These are phyloP conservation scores for Penicillium sp. DNA, from an alignment of 2,329 filamentous ascomycete species.

Conservation along the genomic window DNA sequence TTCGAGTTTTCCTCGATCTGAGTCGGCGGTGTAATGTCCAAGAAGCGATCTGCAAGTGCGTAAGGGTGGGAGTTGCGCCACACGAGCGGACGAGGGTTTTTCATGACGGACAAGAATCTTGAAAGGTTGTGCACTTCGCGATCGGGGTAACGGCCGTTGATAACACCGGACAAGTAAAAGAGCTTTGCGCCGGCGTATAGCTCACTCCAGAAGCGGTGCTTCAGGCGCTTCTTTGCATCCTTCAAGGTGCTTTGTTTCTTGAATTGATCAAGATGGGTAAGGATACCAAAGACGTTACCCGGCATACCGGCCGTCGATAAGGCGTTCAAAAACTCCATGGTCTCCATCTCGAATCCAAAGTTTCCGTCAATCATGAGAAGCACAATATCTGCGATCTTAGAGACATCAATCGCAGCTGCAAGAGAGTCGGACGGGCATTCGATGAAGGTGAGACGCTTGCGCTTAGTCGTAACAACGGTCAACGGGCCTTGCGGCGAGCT, in stretches of 20 bases:
- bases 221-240: slow-evolving; percentile 92
- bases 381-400: slow-evolving; percentile 96
- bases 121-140: slow-evolving; percentile 94
- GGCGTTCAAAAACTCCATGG: slow-evolving; percentile 97
- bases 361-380: slow-evolving; percentile 98
- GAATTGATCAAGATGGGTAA: slow-evolving; percentile 95
- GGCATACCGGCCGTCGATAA: slow-evolving; percentile 95
- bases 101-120: slow-evolving; percentile 96
- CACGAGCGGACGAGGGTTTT: slow-evolving; percentile 91
- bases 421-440: slow-evolving; percentile 94
- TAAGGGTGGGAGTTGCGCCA: slow-evolving; percentile 98
- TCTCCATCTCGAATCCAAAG: slow-evolving; percentile 99
- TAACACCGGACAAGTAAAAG: slow-evolving; percentile 93
- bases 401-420: slow-evolving; percentile 93
- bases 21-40: slow-evolving; percentile 91
- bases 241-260: slow-evolving; percentile 87
- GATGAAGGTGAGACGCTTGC: slow-evolving; percentile 88
- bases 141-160: slow-evolving; percentile 95
- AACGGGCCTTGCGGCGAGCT: slow-evolving; percentile 86
- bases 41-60: slow-evolving; percentile 85
- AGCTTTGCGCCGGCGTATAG: slow-evolving; percentile 95
- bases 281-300: slow-evolving; percentile 93
- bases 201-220: slow-evolving; percentile 95
- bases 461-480: slow-evolving; percentile 94
- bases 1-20: slow-evolving; percentile 83